A percentile compares a stretch with the other conserved stretches of the same genome.
Evolutionary conservation across 345 rosid species (phyloP).

Genomic region (Rubroshorea leprosula): DNA sequence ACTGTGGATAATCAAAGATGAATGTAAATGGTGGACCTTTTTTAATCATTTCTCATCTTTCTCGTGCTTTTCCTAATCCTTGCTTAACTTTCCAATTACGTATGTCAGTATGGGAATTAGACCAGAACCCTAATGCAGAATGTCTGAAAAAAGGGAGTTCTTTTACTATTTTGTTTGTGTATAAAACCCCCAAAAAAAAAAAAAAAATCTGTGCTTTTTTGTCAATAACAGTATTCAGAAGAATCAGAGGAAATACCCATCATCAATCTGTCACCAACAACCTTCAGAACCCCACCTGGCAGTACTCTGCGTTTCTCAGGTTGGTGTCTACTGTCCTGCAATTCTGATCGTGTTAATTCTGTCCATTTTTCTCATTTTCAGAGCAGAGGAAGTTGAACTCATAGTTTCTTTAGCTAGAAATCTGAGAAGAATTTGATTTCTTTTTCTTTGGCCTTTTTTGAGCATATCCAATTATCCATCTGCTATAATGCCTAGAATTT

Average conservation of each 20-base stretch:
- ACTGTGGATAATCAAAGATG: conserved; percentile 16
- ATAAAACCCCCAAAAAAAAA: too few species aligned
- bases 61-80: conserved; percentile 13
- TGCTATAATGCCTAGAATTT: conserved; percentile 30
- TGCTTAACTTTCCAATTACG: conserved; percentile 5
- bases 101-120: too few species aligned
- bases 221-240: too few species aligned
- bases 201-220: too few species aligned
- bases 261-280: conserved; percentile 17
- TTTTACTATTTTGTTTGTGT: too few species aligned
- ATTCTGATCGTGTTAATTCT: too few species aligned
- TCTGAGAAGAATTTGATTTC: neutral
- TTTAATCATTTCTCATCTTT: conserved; percentile 24
- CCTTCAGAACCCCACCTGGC: too few species aligned
- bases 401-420: neutral
- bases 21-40: conserved; percentile 27
- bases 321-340: conserved; percentile 11
- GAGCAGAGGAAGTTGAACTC: too few species aligned
- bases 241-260: conserved; percentile 22
- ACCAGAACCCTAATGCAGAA: too few species aligned
- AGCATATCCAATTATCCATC: conserved; percentile 11
- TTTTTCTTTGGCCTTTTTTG: conserved; percentile 2
- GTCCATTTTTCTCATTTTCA: too few species aligned
- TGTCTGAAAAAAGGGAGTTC: too few species aligned
- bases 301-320: conserved; percentile 2